Conservation (phyloP, 2,329 filamentous ascomycete species). For the Venturia carpophila region DNA sequence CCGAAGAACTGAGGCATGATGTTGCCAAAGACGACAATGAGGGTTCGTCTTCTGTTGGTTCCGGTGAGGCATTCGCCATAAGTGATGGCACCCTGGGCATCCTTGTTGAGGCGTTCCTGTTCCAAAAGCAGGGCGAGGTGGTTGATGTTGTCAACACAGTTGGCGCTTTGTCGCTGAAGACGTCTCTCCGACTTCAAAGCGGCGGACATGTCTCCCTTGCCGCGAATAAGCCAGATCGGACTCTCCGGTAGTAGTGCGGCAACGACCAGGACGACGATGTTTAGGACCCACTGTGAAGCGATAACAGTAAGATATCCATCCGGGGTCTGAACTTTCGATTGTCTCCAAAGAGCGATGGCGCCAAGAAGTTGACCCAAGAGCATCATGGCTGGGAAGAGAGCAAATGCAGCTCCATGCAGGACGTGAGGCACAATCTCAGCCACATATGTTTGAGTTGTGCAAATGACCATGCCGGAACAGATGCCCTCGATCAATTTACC, state of each 20-base stretch:
- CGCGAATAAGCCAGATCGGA: slow-evolving; percentile 42
- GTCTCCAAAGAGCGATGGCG: slow-evolving; percentile 31
- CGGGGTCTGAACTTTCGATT: slow-evolving; percentile 33
- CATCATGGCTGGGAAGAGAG: slow-evolving; percentile 44
- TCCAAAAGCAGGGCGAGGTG: slow-evolving; percentile 25
- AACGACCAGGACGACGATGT: slow-evolving; percentile 34
- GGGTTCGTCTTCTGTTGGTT: slow-evolving; percentile 30
- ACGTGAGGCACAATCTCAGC: slow-evolving; percentile 43
- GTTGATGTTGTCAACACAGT: slow-evolving; percentile 30
- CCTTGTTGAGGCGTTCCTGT: slow-evolving; percentile 24
- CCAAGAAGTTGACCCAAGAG: slow-evolving; percentile 44
- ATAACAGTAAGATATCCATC: slow-evolving; percentile 31
- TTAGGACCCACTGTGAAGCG: slow-evolving; percentile 8
- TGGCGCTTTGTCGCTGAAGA: slow-evolving; percentile 36
- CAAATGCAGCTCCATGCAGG: slow-evolving; percentile 42
- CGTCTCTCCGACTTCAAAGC: slow-evolving; percentile 42
- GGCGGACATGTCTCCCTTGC: slow-evolving; percentile 32
- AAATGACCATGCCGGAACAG: slow-evolving; percentile 10
- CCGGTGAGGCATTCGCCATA: slow-evolving; percentile 33
- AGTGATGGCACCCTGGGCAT: slow-evolving; percentile 20
- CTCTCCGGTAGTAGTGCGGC: slow-evolving; percentile 44
- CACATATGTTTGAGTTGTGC: slow-evolving; percentile 36
- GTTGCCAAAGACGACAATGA: slow-evolving; percentile 32
- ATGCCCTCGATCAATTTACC: slow-evolving; percentile 10
- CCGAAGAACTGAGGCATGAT: slow-evolving; percentile 30